phyloP scores from a whole-genome alignment of 208 protist species.

The Porcisia hertigi region DNA sequence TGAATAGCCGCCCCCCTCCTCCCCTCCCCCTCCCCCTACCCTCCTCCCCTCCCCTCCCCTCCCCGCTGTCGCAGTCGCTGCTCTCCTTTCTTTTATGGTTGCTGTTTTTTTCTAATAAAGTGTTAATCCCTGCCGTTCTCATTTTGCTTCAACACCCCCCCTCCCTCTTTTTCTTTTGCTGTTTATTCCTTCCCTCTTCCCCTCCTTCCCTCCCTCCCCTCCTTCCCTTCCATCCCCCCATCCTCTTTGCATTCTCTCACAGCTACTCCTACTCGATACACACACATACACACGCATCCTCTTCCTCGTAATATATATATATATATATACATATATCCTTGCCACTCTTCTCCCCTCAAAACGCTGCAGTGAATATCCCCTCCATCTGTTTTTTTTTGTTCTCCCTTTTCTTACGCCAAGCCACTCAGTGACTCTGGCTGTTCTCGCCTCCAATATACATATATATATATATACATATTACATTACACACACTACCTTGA shows the following conservation, averaged over 20 bases:
- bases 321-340: not conserved
- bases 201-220: slow-evolving; percentile 8
- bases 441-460: not conserved
- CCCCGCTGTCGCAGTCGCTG: not conserved
- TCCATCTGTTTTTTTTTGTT: not conserved
- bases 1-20: too few species aligned
- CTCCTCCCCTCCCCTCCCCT: not conserved
- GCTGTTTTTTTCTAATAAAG: too few species aligned
- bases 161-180: slow-evolving; percentile 16
- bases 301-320: not conserved
- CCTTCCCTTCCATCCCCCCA: slow-evolving; percentile 10
- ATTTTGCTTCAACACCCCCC: not conserved
- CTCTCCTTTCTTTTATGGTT: not conserved
- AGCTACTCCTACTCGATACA: not conserved
- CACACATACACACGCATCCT: not conserved
- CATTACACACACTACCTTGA: too few species aligned
- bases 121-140: not conserved
- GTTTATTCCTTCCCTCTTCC: slow-evolving; percentile 9
- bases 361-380: too few species aligned
- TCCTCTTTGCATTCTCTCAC: slow-evolving; percentile 3
- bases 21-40: too few species aligned
- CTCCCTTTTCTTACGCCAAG: not conserved
- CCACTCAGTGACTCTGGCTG: not conserved
- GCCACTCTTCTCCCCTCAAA: not conserved
- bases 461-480: not conserved